Evolutionary conservation across 2,329 filamentous ascomycete species (phyloP).

Genomic region (Trichophyton schoenleinii): DNA sequence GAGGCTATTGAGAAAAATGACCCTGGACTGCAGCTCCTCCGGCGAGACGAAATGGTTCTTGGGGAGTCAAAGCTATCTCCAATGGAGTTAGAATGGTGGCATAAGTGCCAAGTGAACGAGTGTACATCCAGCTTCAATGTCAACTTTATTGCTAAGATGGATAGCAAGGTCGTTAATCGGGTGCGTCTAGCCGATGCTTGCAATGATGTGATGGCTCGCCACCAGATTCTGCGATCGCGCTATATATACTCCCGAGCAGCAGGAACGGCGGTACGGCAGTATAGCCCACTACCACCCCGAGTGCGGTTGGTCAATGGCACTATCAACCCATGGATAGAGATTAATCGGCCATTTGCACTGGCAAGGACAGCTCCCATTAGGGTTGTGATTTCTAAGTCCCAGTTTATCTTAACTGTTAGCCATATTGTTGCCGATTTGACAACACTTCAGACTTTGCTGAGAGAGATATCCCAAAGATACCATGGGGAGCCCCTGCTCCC

Average conservation of each 20-base stretch:
- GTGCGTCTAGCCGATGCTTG: background rate
- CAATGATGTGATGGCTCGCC: background rate
- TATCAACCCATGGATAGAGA: background rate
- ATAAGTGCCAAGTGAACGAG: background rate
- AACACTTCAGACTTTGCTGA: constrained; percentile 18
- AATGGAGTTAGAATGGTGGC: background rate
- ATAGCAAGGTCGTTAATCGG: background rate
- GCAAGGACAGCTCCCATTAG: constrained; percentile 16
- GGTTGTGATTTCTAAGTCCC: constrained; percentile 16
- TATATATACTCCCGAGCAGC: background rate
- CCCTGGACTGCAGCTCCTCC: background rate
- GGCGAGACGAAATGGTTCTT: background rate
- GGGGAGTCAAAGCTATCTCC: background rate
- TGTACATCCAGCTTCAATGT: constrained; percentile 1
- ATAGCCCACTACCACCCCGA: background rate
- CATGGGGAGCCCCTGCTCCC: constrained; percentile 5
- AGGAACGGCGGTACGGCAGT: background rate
- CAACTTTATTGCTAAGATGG: background rate
- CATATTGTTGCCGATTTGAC: constrained; percentile 27
- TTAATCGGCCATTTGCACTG: constrained; percentile 18
- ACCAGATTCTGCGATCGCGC: background rate
- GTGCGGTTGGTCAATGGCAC: background rate
- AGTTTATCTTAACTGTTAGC: constrained; percentile 17
- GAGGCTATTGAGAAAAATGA: background rate
- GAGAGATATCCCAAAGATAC: constrained; percentile 18